Conservation (phyloP, 2,329 filamentous ascomycete species). For the Xylariaceae sp. region DNA sequence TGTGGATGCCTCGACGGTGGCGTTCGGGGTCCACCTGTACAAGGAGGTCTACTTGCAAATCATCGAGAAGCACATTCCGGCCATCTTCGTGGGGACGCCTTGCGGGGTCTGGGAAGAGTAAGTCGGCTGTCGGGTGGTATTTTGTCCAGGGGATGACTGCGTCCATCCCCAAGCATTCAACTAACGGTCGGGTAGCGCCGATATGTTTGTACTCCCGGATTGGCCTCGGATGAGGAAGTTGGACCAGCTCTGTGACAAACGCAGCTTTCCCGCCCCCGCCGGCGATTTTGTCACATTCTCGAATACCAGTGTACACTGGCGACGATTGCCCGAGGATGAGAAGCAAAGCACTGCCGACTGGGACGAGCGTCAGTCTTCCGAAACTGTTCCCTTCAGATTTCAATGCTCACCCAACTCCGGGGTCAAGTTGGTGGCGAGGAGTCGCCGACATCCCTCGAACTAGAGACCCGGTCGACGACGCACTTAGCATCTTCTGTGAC, state of each 20-base stretch:
- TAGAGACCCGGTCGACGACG: no score
- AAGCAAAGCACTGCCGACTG: background rate
- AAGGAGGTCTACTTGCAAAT: slow-evolving; percentile 44
- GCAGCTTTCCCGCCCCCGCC: slow-evolving; percentile 31
- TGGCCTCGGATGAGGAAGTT: slow-evolving; percentile 27
- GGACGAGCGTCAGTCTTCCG: background rate
- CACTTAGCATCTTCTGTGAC: no score
- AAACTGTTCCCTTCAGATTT: no score
- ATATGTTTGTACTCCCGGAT: no score
- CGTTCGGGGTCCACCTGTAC: slow-evolving; percentile 58
- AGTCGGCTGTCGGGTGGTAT: no score
- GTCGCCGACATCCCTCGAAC: no score
- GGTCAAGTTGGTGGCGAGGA: no score
- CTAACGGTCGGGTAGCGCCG: slow-evolving; percentile 3
- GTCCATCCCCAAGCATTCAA: slow-evolving; percentile 1
- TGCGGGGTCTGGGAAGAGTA: slow-evolving; percentile 45
- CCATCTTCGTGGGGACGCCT: slow-evolving; percentile 50
- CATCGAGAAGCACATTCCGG: slow-evolving; percentile 38
- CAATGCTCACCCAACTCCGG: no score
- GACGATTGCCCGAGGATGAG: slow-evolving; percentile 1
- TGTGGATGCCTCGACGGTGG: slow-evolving; percentile 40
- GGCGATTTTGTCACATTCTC: slow-evolving; percentile 31
- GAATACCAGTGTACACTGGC: slow-evolving; percentile 34
- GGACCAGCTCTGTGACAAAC: slow-evolving; percentile 23
- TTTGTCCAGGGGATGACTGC: no score